Evolutionary conservation across 1,284 basidiomycete genomes (phyloP).

Genomic region (Sphaerobolus stellatus): DNA sequence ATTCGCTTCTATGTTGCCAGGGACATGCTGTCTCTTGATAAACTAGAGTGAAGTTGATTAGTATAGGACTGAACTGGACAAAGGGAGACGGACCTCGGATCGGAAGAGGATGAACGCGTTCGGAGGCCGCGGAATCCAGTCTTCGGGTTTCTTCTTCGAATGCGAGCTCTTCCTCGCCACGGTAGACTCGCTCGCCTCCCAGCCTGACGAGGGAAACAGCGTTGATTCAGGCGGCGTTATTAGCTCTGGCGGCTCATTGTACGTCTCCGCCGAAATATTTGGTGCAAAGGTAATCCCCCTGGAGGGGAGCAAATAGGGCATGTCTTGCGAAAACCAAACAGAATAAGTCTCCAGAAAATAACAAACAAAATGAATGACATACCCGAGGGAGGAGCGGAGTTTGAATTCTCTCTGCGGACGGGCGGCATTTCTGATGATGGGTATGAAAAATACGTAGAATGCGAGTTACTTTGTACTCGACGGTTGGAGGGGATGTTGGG

Average conservation of each 20-base stretch:
- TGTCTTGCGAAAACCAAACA: not conserved
- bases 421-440: not conserved
- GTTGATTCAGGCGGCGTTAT: conserved; percentile 34
- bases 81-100: conserved; percentile 43
- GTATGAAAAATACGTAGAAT: not conserved
- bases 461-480: not conserved
- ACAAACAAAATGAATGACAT: not conserved
- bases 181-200: conserved; percentile 1
- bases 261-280: conserved; percentile 60
- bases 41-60: conserved; percentile 40
- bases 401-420: not conserved
- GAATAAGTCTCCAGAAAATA: not conserved
- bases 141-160: conserved; percentile 64
- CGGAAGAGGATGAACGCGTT: conserved; percentile 91
- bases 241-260: conserved; percentile 44
- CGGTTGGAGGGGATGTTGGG: not conserved
- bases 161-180: conserved; percentile 37
- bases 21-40: conserved; percentile 73
- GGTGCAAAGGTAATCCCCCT: conserved; percentile 54
- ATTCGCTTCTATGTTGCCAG: conserved; percentile 73
- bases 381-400: not conserved
- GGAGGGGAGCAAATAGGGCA: not conserved
- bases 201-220: conserved; percentile 43
- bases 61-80: not conserved
- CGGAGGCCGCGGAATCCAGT: conserved; percentile 82